Percentiles rank a stretch among this genome's conserved stretches.
Conservation (phyloP, 805 yeast species). For the Yarrowia divulgata region DNA sequence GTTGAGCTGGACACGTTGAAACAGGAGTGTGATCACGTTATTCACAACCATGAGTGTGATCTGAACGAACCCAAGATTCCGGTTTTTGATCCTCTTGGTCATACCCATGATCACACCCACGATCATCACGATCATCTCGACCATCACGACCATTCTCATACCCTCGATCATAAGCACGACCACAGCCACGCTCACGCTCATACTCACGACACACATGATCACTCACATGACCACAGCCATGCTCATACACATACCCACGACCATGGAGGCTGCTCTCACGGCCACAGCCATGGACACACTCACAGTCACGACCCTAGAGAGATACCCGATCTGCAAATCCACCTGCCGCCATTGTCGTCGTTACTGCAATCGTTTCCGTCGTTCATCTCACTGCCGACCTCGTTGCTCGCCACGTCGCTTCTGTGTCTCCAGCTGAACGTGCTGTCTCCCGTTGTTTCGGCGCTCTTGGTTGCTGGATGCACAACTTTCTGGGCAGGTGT, state of each 20-base stretch:
- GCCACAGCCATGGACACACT: slow-evolving; percentile 8
- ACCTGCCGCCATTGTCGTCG: slow-evolving; percentile 16
- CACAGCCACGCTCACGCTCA: slow-evolving; percentile 15
- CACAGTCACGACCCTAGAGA: slow-evolving; percentile 4
- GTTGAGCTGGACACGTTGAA: slow-evolving; percentile 15
- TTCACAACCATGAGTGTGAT: slow-evolving; percentile 1
- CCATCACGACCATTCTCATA: slow-evolving; percentile 11
- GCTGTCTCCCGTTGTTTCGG: slow-evolving; percentile 37
- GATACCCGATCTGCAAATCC: slow-evolving; percentile 14
- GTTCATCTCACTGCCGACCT: slow-evolving; percentile 48
- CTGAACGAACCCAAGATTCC: background rate
- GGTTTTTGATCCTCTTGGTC: background rate
- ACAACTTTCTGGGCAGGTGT: slow-evolving; percentile 44
- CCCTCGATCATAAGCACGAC: slow-evolving; percentile 6
- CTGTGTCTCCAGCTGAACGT: slow-evolving; percentile 41
- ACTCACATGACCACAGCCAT: background rate
- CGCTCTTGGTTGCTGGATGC: slow-evolving; percentile 44
- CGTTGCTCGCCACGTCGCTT: slow-evolving; percentile 45
- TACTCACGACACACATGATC: background rate
- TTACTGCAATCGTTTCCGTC: slow-evolving; percentile 48
- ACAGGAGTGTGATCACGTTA: slow-evolving; percentile 20
- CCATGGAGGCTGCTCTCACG: slow-evolving; percentile 6
- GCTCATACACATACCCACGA: background rate
- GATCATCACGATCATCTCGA: background rate
- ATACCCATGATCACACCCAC: background rate